Conservation (phyloP, 805 yeast genomes). For the Cyberlindnera mycetangii region DNA sequence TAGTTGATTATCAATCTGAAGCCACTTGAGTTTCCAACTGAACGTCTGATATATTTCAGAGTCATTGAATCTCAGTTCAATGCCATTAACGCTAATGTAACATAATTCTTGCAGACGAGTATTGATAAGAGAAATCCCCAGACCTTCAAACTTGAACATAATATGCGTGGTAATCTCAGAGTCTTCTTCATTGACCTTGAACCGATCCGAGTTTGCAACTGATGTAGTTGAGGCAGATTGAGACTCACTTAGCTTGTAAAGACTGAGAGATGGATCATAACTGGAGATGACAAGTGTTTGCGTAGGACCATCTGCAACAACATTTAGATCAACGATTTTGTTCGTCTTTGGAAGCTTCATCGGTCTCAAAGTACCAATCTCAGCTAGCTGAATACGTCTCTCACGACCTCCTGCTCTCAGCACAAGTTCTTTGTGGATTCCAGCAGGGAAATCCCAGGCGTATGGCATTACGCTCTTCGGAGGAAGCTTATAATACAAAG, state of each 20-base stretch:
- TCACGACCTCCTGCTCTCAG: slow-evolving; percentile 70
- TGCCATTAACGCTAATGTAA: slow-evolving; percentile 77
- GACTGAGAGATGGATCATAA: slow-evolving; percentile 73
- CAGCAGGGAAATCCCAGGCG: slow-evolving; percentile 97
- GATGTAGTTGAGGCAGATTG: slow-evolving; percentile 32
- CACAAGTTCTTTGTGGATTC: slow-evolving; percentile 74
- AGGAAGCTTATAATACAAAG: slow-evolving; percentile 78
- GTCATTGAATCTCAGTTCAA: slow-evolving; percentile 77
- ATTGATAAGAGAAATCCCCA: slow-evolving; percentile 84
- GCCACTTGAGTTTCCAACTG: slow-evolving; percentile 84
- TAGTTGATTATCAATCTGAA: slow-evolving; percentile 89
- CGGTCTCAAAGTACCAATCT: slow-evolving; percentile 88
- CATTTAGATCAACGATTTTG: slow-evolving; percentile 77
- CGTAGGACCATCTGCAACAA: slow-evolving; percentile 94
- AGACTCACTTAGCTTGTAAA: slow-evolving; percentile 51
- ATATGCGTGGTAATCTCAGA: slow-evolving; percentile 38
- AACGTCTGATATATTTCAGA: slow-evolving; percentile 81
- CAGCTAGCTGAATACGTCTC: slow-evolving; percentile 81
- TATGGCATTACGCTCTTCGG: slow-evolving; percentile 95
- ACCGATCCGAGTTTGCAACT: slow-evolving; percentile 40
- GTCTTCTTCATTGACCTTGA: slow-evolving; percentile 46
- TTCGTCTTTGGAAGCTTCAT: slow-evolving; percentile 63
- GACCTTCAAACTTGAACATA: slow-evolving; percentile 69
- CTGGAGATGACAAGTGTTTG: slow-evolving; percentile 83
- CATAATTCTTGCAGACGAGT: slow-evolving; percentile 70